phyloP scores from a whole-genome alignment of 2,329 filamentous ascomycete genomes.

The Penicillium sp. region DNA sequence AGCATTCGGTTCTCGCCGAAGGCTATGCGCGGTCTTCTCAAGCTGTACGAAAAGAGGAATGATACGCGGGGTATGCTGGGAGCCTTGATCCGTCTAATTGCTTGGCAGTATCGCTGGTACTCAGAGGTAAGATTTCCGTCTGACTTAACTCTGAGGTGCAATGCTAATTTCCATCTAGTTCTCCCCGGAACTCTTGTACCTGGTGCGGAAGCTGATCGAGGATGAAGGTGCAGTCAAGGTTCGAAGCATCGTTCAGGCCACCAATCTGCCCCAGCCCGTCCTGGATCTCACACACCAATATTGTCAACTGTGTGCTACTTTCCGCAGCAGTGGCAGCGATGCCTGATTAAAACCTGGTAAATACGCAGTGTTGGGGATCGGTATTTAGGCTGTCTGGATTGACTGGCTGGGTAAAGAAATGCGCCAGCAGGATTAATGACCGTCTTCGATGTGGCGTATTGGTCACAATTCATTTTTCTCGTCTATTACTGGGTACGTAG shows the following conservation, averaged over 20 bases:
- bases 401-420: conserved; percentile 15
- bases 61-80: conserved; percentile 80
- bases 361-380: not conserved
- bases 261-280: conserved; percentile 87
- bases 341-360: conserved; percentile 52
- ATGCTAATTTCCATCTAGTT: conserved; percentile 58
- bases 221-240: conserved; percentile 98
- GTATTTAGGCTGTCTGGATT: conserved; percentile 4
- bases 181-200: conserved; percentile 84
- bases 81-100: conserved; percentile 85
- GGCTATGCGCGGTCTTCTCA: conserved; percentile 81
- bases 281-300: conserved; percentile 96
- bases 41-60: conserved; percentile 73
- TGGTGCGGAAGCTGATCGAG: conserved; percentile 90
- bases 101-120: conserved; percentile 99
- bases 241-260: conserved; percentile 94
- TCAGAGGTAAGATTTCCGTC: conserved; percentile 66
- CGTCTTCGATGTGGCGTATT: conserved; percentile 19
- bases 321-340: conserved; percentile 91
- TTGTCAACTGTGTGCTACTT: conserved; percentile 88
- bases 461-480: conserved; percentile 13
- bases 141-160: not conserved
- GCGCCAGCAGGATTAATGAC: conserved; percentile 22
- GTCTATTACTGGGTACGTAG: conserved; percentile 9
- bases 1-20: conserved; percentile 89